Percentiles rank a stretch among this genome's conserved stretches.
Conservation (phyloP, 2,329 filamentous ascomycete species). For the Epichloe aotearoae region DNA sequence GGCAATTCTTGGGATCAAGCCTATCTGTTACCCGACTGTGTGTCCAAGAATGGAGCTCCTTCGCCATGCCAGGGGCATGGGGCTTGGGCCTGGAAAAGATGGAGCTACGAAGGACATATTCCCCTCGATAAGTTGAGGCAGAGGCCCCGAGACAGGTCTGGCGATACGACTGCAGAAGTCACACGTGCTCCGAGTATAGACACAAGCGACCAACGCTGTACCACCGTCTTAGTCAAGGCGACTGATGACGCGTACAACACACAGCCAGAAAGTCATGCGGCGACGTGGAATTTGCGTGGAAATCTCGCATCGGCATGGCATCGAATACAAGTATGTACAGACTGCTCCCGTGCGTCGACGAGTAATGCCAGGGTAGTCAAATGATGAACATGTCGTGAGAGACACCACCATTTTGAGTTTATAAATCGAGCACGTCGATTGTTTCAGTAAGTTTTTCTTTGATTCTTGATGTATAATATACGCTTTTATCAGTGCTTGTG, state of each 20-base stretch:
- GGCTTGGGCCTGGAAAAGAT: constrained; percentile 51
- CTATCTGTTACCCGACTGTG: constrained; percentile 38
- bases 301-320: constrained; percentile 59
- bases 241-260: constrained; percentile 54
- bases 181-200: constrained; percentile 8
- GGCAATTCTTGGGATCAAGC: constrained; percentile 54
- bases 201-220: constrained; percentile 23
- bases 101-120: constrained; percentile 41
- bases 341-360: constrained; percentile 12
- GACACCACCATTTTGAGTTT: no score
- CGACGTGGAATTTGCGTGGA: constrained; percentile 50
- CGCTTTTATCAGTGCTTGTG: no score
- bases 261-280: constrained; percentile 46
- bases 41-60: constrained; percentile 12
- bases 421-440: no score
- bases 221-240: constrained; percentile 49
- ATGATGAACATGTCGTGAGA: neutral
- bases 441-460: no score
- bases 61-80: constrained; percentile 29
- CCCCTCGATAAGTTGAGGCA: constrained; percentile 20
- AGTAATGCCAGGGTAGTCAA: neutral
- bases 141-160: constrained; percentile 2
- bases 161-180: neutral
- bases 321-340: constrained; percentile 31
- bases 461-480: no score